Conservation (phyloP, 23 red algal genomes). For the Chondrus crispus region DNA sequence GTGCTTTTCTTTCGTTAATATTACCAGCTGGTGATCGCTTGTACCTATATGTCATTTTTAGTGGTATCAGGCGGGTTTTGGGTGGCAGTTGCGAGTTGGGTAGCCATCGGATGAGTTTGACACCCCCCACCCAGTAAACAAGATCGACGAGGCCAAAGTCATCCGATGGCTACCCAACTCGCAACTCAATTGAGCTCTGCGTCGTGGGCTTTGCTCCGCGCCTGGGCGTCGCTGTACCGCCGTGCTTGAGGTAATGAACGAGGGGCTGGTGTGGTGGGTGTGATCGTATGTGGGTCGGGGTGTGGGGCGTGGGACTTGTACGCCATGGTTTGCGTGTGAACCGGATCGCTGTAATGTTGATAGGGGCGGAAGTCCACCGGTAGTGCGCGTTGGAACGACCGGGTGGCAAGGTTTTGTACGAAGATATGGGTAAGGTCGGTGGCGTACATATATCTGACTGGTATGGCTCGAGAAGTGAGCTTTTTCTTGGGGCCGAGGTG, state of each 20-base stretch:
- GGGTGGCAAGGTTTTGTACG: not conserved
- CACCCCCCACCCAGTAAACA: no score
- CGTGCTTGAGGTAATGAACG: not conserved
- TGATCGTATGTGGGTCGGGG: slow-evolving; percentile 13
- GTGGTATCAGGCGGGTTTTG: not conserved
- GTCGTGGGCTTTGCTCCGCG: not conserved
- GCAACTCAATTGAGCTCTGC: slow-evolving; percentile 8
- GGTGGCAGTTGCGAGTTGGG: not conserved
- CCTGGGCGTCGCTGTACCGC: not conserved
- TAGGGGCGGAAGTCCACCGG: slow-evolving; percentile 2
- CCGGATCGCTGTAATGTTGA: not conserved
- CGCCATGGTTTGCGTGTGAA: not conserved
- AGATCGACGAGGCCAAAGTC: no score
- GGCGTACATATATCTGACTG: not conserved
- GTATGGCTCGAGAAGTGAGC: not conserved
- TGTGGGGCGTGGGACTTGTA: not conserved
- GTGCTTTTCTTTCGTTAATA: not conserved
- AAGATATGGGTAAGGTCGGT: not conserved
- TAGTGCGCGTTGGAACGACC: not conserved
- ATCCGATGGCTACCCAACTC: not conserved
- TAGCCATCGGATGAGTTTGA: not conserved
- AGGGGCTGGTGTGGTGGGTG: not conserved
- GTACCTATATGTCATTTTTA: slow-evolving; percentile 5
- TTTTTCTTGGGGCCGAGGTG: not conserved
- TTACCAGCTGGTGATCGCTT: not conserved